Percentiles rank a stretch among this genome's conserved stretches.
These are phyloP conservation scores for Atkinsonella texensis DNA, from an alignment of 2,329 filamentous ascomycete genomes.

Conservation along the genomic window DNA sequence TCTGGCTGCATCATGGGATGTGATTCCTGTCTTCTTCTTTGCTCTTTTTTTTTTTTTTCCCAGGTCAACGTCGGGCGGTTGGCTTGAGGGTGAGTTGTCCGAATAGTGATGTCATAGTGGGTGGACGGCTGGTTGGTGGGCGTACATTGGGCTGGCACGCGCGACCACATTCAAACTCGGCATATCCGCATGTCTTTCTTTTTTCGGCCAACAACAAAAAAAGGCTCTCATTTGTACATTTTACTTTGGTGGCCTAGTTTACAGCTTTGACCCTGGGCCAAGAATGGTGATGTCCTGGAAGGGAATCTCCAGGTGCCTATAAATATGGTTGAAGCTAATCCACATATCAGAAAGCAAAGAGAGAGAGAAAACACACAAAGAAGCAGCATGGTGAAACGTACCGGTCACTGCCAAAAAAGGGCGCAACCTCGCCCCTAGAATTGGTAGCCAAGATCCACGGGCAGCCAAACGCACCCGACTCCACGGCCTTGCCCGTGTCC, in stretches of 20 bases:
- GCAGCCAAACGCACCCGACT: conserved; percentile 59
- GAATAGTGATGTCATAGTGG: background rate
- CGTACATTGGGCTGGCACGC: background rate
- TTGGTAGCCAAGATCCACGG: conserved; percentile 65
- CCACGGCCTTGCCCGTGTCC: conserved; percentile 49
- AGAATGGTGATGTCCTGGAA: conserved; percentile 38
- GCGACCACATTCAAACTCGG: too few species aligned
- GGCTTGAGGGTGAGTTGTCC: background rate
- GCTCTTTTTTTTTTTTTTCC: too few species aligned
- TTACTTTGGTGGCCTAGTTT: background rate
- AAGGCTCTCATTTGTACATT: too few species aligned
- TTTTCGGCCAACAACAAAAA: too few species aligned
- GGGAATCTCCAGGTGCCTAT: conserved; percentile 50
- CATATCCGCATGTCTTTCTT: background rate
- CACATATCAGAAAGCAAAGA: background rate
- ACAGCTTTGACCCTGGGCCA: conserved; percentile 24
- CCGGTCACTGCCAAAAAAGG: conserved; percentile 70
- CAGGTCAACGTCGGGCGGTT: background rate
- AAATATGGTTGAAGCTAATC: conserved; percentile 54
- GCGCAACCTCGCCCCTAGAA: conserved; percentile 43
- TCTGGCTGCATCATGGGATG: conserved; percentile 31
- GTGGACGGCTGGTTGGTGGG: background rate
- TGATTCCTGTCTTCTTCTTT: too few species aligned
- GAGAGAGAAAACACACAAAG: background rate
- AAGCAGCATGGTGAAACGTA: conserved; percentile 15